Evolutionary conservation across 1,284 basidiomycete species (phyloP), one percentile per base, ranked within the genome.

Genomic region (Sanghuangporus sanghuang): DNA sequence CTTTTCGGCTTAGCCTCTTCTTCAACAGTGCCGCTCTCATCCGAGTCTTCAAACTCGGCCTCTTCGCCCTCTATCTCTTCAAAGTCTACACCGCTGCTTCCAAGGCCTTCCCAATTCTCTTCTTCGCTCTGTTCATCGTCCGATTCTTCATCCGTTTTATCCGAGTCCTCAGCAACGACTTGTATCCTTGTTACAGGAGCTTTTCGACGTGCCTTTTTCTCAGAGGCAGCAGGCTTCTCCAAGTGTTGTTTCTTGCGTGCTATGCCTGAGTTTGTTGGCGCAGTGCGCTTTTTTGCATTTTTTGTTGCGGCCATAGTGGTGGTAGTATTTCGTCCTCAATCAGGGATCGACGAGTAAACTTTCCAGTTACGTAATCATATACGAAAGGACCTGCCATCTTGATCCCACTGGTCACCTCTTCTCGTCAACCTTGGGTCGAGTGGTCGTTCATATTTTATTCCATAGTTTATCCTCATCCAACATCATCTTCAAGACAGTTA

Each of bases 31-130:
- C 68, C 64, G 9, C 56, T 60, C 40, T 64, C 68, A 44, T 69
- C 70, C 6, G 49, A 63, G 36, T 36, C 60, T 52, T 71, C 71
- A 5, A 66, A 69, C 38, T 71, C 73, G 23, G 71, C 73, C 36
- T 73, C 65, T 8, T 62, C 69, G 11, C 61, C 64, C 7, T 59
- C 54, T 38, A 67, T 58, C 18, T 67, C 66, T 36, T 60, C n/a
- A 38, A 54, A 54, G 35, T 54, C 53, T 6, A 27, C 53, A 14
- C 53, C 53, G 38, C 64, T 65, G 23, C 59, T 44, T 35, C 59
- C 61, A 18, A 50, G 49, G 11, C 6, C 56, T 8, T 57, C 63
- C 32, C 35, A 53, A 16, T 48, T n/a, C 6, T 49, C 56, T 14
- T 40, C 61, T 6, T 67, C 61, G 2, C 46, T 64, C 27, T 59